Evolutionary conservation across 257 asterid species (phyloP).

Genomic region (Galeopsis tetrahit): DNA sequence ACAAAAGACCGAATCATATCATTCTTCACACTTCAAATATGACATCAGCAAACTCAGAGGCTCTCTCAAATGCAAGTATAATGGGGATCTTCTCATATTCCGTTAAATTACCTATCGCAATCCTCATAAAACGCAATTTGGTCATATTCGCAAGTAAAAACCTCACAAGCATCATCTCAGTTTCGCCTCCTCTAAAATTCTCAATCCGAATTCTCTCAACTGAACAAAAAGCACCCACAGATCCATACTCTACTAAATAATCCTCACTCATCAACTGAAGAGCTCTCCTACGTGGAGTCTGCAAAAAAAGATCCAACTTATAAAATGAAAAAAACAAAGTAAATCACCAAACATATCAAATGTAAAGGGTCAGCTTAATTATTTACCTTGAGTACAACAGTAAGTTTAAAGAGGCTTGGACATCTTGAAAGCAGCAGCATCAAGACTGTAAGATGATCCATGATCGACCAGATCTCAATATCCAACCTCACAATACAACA

Average conservation of each 20-base stretch:
- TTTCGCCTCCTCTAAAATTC: constrained; percentile 25
- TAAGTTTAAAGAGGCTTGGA: neutral
- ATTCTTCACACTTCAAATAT: neutral
- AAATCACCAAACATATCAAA: neutral
- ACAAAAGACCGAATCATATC: neutral
- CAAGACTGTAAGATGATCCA: neutral
- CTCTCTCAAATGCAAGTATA: constrained; percentile 21
- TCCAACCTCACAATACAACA: neutral
- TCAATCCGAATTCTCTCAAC: neutral
- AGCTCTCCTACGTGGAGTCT: neutral
- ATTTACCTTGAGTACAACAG: constrained; percentile 19
- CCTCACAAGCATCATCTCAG: constrained; percentile 27
- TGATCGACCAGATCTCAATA: neutral
- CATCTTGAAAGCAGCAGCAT: constrained; percentile 29
- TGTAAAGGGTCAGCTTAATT: neutral
- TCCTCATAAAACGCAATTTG: neutral
- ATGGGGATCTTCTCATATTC: neutral
- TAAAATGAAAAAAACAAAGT: neutral
- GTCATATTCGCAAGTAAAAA: constrained; percentile 9
- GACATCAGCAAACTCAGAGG: constrained; percentile 3
- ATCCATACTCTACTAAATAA: neutral
- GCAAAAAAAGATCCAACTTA: neutral
- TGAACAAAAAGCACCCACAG: neutral
- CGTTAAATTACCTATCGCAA: neutral
- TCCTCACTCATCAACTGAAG: neutral